Percentiles rank a stretch among this genome's conserved stretches.
phyloP scores from a whole-genome alignment of 2,329 filamentous ascomycete genomes.

The Gnomoniopsis sp. region DNA sequence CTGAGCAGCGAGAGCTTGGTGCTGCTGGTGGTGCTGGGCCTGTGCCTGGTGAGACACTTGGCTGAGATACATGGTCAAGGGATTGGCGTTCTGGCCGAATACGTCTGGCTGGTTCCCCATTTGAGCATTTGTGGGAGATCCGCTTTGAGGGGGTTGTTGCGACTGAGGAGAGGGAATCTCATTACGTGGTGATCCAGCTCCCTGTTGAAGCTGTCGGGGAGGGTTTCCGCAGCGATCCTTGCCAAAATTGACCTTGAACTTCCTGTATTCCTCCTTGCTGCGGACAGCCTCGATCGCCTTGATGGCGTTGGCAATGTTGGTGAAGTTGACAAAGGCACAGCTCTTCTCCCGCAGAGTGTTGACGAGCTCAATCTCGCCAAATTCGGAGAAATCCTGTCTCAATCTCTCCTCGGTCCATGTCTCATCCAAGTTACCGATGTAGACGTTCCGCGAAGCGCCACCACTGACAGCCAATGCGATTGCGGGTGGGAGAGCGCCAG shows the following conservation, averaged over 20 bases:
- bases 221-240: conserved; percentile 98
- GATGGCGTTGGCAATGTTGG: conserved; percentile 99
- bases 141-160: conserved; percentile 58
- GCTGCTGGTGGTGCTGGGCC: conserved; percentile 65
- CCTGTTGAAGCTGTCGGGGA: conserved; percentile 74
- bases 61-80: conserved; percentile 88
- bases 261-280: conserved; percentile 91
- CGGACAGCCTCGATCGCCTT: conserved; percentile 97
- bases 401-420: conserved; percentile 95
- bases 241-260: conserved; percentile 99
- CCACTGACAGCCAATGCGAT: conserved; percentile 95
- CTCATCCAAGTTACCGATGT: conserved; percentile 96
- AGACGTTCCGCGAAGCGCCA: conserved; percentile 96
- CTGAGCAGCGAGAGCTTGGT: conserved; percentile 68
- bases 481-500: conserved; percentile 88
- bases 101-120: conserved; percentile 66
- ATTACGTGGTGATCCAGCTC: conserved; percentile 63
- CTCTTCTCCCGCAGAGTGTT: conserved; percentile 98
- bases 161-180: conserved; percentile 57
- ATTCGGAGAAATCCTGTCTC: conserved; percentile 94
- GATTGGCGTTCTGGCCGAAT: conserved; percentile 81
- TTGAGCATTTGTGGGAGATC: conserved; percentile 52
- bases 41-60: conserved; percentile 73
- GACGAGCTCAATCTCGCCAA: conserved; percentile 95
- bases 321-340: conserved; percentile 99